These are phyloP conservation scores for Pythium angustatum DNA, from an alignment of 352 stramenopile species.

Conservation along the genomic window DNA sequence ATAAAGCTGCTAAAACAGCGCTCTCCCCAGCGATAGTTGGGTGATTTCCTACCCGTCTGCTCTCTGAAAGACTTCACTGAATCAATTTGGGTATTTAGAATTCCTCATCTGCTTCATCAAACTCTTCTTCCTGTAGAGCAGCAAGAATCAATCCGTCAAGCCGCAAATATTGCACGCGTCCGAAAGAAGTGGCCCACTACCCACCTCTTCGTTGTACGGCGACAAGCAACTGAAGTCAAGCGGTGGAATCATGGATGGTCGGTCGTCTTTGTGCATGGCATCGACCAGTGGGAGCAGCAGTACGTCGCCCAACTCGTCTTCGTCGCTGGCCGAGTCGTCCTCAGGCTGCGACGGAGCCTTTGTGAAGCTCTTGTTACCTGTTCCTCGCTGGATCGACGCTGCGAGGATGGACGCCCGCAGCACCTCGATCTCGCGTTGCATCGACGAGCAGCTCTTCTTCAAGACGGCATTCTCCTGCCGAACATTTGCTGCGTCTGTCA, in stretches of 20 bases:
- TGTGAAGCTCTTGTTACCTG: not conserved
- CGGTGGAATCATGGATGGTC: slow-evolving; percentile 39
- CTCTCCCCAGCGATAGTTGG: not conserved
- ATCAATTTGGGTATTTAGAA: slow-evolving; percentile 20
- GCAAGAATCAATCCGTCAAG: not conserved
- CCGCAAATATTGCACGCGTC: not conserved
- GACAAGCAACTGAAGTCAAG: slow-evolving; percentile 55
- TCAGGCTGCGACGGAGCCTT: slow-evolving; percentile 14
- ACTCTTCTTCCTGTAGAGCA: slow-evolving; percentile 37
- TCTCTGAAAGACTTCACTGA: not conserved
- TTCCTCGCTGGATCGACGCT: slow-evolving; percentile 7
- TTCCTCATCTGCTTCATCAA: slow-evolving; percentile 38
- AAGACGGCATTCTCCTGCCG: slow-evolving; percentile 58
- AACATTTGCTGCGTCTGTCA: slow-evolving; percentile 44
- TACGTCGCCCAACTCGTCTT: slow-evolving; percentile 19
- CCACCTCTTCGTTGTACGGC: slow-evolving; percentile 55
- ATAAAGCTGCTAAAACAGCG: not conserved
- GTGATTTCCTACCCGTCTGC: not conserved
- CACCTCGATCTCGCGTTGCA: slow-evolving; percentile 55
- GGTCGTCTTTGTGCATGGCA: slow-evolving; percentile 5
- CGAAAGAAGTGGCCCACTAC: not conserved
- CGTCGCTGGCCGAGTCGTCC: slow-evolving; percentile 13
- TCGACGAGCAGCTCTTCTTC: slow-evolving; percentile 46
- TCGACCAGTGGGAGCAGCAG: slow-evolving; percentile 15
- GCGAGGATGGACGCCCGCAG: slow-evolving; percentile 40